Evolutionary conservation across 176 grass and related monocot genomes (phyloP), one percentile per base, ranked within the genome.

Genomic region (Chrysopogon serrulatus): DNA sequence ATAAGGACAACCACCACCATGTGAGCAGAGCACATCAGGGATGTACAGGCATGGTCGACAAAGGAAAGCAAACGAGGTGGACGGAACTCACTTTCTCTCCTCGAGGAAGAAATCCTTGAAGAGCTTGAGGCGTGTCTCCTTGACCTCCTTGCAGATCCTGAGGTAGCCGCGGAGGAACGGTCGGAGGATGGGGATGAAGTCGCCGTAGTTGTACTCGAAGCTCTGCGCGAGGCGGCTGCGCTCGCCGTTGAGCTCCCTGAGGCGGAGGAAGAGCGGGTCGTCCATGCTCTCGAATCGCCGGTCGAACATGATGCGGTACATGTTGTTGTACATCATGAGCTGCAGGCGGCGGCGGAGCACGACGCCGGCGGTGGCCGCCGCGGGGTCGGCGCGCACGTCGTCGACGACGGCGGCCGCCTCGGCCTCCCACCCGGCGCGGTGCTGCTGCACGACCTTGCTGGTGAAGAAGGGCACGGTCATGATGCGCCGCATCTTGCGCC

Each of bases 151-250:
- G 88, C 95, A 97, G 44, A 91, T 80, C 88, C 79, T 87, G 81
- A 94, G 89, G 87, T 94, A 97, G 0, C 88, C 90, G 41, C 92
- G 86, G 56, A 97, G 82, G 77, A 97, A 86, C 0, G 92, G 92
- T 8, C 92, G 85, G 40, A 98, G 78, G 57, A 98, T 80, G 30
- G 90, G 95, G 86, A 98, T 98, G 86, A 98, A 98, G 43, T 98
- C 95, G 21, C 95, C 95, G 43, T 98, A 98, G 74, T 98, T 98
- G 68, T 98, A 98, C 64, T 98, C 95, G 57, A 98, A 98, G 88
- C 95, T 98, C 90, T 98, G 95, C 24, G 95, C 90, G 42, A 98
- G 85, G 1, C 95, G 86, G 79, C 95, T 98, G 84, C 95, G 87
- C 82, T 98, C 90, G 37, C 78, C 81, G 79, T 97, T 97, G 48